Evolutionary conservation across 257 asterid genomes (phyloP), one percentile per base, ranked within the genome.

Genomic region (Paulownia fortunei): DNA sequence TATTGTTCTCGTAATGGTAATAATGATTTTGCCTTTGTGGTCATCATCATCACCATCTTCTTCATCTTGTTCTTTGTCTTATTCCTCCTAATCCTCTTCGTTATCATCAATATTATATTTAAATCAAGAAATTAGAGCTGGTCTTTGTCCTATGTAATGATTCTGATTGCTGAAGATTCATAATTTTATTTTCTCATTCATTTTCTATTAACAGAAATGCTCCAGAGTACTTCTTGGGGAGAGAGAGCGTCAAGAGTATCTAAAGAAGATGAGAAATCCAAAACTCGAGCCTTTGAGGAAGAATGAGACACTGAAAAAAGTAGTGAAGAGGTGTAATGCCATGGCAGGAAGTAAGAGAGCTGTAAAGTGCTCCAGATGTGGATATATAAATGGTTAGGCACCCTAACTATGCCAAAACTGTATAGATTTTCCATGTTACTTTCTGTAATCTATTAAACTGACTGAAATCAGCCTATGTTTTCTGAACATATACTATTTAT

Each of bases 241-340:
- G 74, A 86, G 84, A 69, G 87, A 72, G 2, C 89, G 90, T 68
- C 84, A 58, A 42, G 84, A 37, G 9, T 79, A 64, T 79, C 83
- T 95, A 65, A 87, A 71, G 88, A 88, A 82, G 87, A 95, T 93
- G 91, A 88, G 99, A 80, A 91, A 78, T 84, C 89, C 92, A 11
- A 89, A 65, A 77, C 16, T 51, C 30, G 99, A 95, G 78, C 91
- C 82, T 60, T 80, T 93, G 85, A 84, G 32, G 83, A 95, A 93
- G 90, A 81, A 13, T 62, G 97, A 80, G 55, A 11, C 80, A 47
- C 73, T 80, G 42, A 93, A 91, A 81, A 47, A 0, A 26, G 85
- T 91, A 12, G 91, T 93, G 51, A 87, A 86, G 84, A 93, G 27
- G 82, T 93, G 98, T 79, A 93, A 84, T 82, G 67, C 88, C 36